Percentiles rank a stretch among this genome's conserved stretches.
Evolutionary conservation across 2,329 filamentous ascomycete species (phyloP).

Genomic region (Aspergillus neotritici): DNA sequence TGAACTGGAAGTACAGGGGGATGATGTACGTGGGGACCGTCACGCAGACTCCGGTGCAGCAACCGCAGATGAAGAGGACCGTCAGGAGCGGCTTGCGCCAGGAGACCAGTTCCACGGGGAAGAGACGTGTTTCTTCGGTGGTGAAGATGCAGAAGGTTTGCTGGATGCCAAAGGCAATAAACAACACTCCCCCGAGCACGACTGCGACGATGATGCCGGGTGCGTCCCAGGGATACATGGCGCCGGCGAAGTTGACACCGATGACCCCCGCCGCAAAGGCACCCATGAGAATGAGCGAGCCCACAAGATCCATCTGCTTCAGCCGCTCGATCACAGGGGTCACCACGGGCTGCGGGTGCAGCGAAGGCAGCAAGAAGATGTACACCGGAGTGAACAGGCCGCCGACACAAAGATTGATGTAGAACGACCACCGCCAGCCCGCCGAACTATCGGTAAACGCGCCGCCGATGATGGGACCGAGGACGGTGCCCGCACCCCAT

Average conservation of each 20-base stretch:
- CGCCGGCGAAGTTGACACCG: constrained; percentile 49
- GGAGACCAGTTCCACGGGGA: constrained; percentile 46
- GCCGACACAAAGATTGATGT: constrained; percentile 51
- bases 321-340: constrained; percentile 33
- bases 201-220: constrained; percentile 15
- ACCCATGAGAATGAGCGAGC: constrained; percentile 41
- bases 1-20: constrained; percentile 52
- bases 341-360: constrained; percentile 17
- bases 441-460: constrained; percentile 11
- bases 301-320: constrained; percentile 28
- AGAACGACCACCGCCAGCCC: constrained; percentile 43
- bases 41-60: constrained; percentile 30
- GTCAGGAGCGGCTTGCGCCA: constrained; percentile 37
- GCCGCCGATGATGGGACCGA: constrained; percentile 25
- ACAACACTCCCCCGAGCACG: constrained; percentile 38
- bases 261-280: constrained; percentile 41
- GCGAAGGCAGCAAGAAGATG: constrained; percentile 39
- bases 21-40: constrained; percentile 44
- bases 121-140: constrained; percentile 40
- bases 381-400: constrained; percentile 41
- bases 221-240: constrained; percentile 45
- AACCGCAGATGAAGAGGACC: constrained; percentile 34
- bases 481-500: constrained; percentile 33
- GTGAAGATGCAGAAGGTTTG: constrained; percentile 44
- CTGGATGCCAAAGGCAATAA: constrained; percentile 43